Evolutionary conservation across 768 basidiomycete genomes (phyloP).

Genomic region (Lyophyllum decastes): DNA sequence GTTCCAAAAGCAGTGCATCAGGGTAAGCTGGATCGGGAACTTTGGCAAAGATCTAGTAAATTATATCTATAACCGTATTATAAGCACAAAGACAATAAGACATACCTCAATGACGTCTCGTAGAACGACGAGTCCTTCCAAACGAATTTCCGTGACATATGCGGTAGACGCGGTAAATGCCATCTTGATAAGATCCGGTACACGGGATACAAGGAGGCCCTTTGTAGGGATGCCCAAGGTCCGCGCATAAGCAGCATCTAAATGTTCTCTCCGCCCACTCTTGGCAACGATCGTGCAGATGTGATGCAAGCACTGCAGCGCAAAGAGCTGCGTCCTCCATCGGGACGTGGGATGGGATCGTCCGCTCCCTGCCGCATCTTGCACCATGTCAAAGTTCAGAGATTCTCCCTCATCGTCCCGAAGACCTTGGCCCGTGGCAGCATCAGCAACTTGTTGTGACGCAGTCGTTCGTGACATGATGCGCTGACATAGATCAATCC

Average conservation of each 20-base stretch:
- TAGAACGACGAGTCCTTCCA: conserved; percentile 88
- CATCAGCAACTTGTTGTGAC: conserved; percentile 71
- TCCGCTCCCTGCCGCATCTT: conserved; percentile 37
- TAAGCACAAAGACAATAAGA: background rate
- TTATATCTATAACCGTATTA: conserved; percentile 6
- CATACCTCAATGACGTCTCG: conserved; percentile 89
- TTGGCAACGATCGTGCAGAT: conserved; percentile 77
- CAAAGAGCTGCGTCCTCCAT: conserved; percentile 97
- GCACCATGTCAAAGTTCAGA: conserved; percentile 61
- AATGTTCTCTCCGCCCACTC: conserved; percentile 79
- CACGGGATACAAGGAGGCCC: conserved; percentile 77
- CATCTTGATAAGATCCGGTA: conserved; percentile 95
- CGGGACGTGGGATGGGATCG: conserved; percentile 64
- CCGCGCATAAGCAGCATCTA: conserved; percentile 75
- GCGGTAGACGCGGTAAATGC: conserved; percentile 97
- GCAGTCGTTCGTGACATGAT: conserved; percentile 96
- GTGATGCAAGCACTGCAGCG: conserved; percentile 87
- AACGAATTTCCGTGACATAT: conserved; percentile 91
- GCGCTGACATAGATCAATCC: conserved; percentile 96
- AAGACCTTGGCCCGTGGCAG: conserved; percentile 51
- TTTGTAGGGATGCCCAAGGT: conserved; percentile 55
- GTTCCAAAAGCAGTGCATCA: conserved; percentile 87
- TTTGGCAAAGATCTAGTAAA: conserved; percentile 72
- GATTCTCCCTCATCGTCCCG: conserved; percentile 96
- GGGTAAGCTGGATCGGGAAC: conserved; percentile 93